Percentiles rank a stretch among this genome's conserved stretches.
Conservation (phyloP, 2,329 filamentous ascomycete genomes). For the Phialophora verrucosa region DNA sequence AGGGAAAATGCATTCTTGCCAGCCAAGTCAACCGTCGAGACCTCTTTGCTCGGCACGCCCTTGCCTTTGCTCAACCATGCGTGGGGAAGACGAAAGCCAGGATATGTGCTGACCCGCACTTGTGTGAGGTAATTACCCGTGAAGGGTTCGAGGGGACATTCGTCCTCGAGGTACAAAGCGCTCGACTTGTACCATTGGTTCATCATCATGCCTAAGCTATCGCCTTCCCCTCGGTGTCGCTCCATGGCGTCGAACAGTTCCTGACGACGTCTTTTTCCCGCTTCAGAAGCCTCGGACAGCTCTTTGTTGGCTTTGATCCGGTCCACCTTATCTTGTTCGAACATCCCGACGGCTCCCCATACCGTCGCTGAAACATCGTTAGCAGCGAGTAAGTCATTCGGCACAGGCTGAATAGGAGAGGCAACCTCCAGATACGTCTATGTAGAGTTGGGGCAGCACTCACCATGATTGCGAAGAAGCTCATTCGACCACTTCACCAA, state of each 20-base stretch:
- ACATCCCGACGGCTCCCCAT: conserved; percentile 55
- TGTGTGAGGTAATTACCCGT: conserved; percentile 50
- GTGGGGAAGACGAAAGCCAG: conserved; percentile 66
- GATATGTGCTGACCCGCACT: conserved; percentile 59
- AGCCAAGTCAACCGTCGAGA: conserved; percentile 67
- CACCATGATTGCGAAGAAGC: conserved; percentile 58
- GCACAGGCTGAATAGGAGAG: neutral
- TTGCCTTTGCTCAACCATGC: conserved; percentile 63
- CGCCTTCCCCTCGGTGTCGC: conserved; percentile 56
- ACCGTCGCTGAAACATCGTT: conserved; percentile 41
- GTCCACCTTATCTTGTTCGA: conserved; percentile 46
- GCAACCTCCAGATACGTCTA: neutral
- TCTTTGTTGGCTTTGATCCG: conserved; percentile 48
- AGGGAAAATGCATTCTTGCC: conserved; percentile 60
- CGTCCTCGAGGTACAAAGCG: conserved; percentile 58
- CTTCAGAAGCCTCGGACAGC: conserved; percentile 46
- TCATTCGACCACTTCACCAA: conserved; percentile 65
- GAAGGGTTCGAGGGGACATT: conserved; percentile 40
- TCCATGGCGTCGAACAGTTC: conserved; percentile 52
- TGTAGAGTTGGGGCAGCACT: neutral
- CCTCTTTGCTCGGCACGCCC: conserved; percentile 49
- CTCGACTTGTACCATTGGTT: conserved; percentile 58
- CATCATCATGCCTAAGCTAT: conserved; percentile 66
- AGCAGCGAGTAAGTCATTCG: neutral
- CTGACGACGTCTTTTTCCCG: conserved; percentile 48